Percentiles rank a stretch among this genome's conserved stretches.
These are phyloP conservation scores for Podaxis pistillaris DNA, from an alignment of 768 basidiomycete genomes.

Conservation along the genomic window DNA sequence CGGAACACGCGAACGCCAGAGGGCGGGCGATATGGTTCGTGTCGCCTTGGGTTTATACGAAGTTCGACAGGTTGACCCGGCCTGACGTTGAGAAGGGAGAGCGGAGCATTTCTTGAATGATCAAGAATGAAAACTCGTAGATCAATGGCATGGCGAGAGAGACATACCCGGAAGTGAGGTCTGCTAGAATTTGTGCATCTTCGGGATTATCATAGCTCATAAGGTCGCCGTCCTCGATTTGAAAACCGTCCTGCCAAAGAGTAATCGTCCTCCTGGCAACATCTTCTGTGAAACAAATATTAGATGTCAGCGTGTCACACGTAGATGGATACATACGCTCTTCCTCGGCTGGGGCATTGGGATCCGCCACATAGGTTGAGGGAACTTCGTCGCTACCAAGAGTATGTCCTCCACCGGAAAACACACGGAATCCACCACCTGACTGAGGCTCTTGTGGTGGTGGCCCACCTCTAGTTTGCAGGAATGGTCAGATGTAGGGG, in stretches of 20 bases:
- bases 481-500: neutral
- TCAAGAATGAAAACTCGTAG: neutral
- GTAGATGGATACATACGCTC: constrained; percentile 21
- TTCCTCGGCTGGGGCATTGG: constrained; percentile 38
- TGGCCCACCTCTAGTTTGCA: constrained; percentile 21
- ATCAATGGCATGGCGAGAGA: neutral
- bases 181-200: constrained; percentile 64
- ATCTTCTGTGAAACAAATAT: constrained; percentile 34
- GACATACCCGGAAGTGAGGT: constrained; percentile 77
- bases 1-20: constrained; percentile 53
- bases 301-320: neutral
- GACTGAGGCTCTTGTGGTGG: constrained; percentile 18
- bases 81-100: constrained; percentile 67
- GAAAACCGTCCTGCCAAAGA: constrained; percentile 94
- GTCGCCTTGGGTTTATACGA: constrained; percentile 64
- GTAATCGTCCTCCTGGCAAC: constrained; percentile 77
- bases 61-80: constrained; percentile 84
- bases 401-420: constrained; percentile 75
- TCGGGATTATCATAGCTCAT: constrained; percentile 80
- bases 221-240: constrained; percentile 84
- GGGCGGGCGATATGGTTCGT: constrained; percentile 71
- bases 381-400: constrained; percentile 91
- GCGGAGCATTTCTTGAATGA: constrained; percentile 67
- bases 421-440: constrained; percentile 29
- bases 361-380: constrained; percentile 75